Base-by-base conservation (phyloP, 805 yeast species). In the Saccharomycopsis malanga region DNA sequence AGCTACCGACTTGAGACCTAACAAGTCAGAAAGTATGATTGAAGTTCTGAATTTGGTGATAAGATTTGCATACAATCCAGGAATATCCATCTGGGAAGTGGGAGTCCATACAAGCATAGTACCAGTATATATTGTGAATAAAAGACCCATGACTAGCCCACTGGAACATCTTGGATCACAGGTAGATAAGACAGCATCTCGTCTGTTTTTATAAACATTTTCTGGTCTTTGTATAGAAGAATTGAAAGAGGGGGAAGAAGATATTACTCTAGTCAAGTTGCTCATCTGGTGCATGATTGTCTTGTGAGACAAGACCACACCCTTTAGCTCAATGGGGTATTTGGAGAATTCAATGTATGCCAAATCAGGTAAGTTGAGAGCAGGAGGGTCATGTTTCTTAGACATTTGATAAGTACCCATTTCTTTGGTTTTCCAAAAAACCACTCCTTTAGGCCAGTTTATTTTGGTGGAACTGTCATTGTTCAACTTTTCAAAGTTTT, bases 311-410 rank as follows among this genome's bases (percentile, higher is more conserved):
- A 93, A 75, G 1, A 94, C 96, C 30, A 93, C 95, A 15, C 99
- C 99, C 49, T 96, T 72, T 30, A 88, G 65, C 54, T 89, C 94
- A 23, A 85, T 77, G 0, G 97, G 94, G 1, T 94, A 83, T 56
- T 89, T 76, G 0, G 93, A 79, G 59, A 84, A 93, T 65, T 93
- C 98, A 12, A 93, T 89, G 58, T 93, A 93, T 0, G 98, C 96
- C 49, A 93, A 67, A 58, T 87, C 94, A 1, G 89, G 86, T 1
- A 80, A 77, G 54, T 83, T 86, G 39, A 80, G 65, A 0, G 84
- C 77, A 1, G 89, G 87, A 1, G 74, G 72, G 17, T 73, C 81
- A 4, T 67, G 70, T 46, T 76, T 74, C 55, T 74, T 79, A 2
- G 79, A 74, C 1, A 69, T 67, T 43, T 77, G 78, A 54, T 75